Conservation (phyloP, 2,329 filamentous ascomycete species). For the Colletotrichum filicis region DNA sequence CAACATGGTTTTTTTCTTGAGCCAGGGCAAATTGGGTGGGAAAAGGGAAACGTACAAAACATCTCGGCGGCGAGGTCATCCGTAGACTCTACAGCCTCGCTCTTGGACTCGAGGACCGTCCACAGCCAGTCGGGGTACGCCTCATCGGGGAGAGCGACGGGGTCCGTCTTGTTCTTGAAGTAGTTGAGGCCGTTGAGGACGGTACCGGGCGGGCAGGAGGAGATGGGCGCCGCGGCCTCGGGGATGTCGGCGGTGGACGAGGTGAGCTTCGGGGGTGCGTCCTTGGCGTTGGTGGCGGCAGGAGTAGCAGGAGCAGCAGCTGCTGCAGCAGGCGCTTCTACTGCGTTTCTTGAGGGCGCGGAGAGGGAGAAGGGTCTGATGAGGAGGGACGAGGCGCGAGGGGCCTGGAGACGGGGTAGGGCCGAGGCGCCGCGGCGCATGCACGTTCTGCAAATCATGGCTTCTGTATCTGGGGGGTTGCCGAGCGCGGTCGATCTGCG, state of each 20-base stretch:
- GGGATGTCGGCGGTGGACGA: conserved; percentile 42
- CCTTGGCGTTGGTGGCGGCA: conserved; percentile 42
- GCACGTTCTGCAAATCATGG: conserved; percentile 59
- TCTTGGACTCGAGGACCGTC: conserved; percentile 73
- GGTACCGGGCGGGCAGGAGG: conserved; percentile 74
- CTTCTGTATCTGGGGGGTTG: not conserved
- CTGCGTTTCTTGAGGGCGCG: conserved; percentile 34
- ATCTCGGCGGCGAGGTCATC: conserved; percentile 74
- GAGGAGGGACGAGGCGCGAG: conserved; percentile 31
- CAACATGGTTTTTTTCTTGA: not conserved
- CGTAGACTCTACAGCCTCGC: conserved; percentile 60
- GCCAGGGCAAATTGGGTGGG: not conserved
- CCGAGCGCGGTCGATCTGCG: not conserved
- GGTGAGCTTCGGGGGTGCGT: conserved; percentile 44
- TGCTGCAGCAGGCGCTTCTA: not conserved
- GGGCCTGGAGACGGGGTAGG: conserved; percentile 41
- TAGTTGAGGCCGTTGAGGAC: conserved; percentile 81
- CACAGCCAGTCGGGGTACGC: conserved; percentile 88
- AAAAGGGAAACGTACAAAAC: conserved; percentile 72
- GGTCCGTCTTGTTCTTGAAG: conserved; percentile 77
- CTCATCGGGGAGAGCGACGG: conserved; percentile 77
- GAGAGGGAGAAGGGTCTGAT: conserved; percentile 54
- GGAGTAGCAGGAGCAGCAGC: conserved; percentile 25
- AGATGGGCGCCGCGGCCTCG: conserved; percentile 47
- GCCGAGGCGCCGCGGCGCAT: conserved; percentile 56